Conservation (phyloP, 2,329 filamentous ascomycete species). For the Beauveria sp. region DNA sequence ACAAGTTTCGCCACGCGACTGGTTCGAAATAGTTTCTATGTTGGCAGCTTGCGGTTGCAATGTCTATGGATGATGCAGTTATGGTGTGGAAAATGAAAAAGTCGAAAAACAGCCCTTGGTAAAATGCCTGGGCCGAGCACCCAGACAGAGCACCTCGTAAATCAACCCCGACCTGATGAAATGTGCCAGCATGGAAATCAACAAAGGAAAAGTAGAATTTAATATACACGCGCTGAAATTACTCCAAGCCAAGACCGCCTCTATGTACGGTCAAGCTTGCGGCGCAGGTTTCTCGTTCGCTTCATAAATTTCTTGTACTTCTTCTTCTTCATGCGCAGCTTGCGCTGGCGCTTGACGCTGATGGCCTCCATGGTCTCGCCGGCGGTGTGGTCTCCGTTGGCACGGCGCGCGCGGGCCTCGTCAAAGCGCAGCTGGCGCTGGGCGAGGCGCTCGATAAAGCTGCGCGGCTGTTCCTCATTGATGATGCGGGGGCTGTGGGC, state of each 20-base stretch:
- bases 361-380: constrained; percentile 61
- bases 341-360: constrained; percentile 85
- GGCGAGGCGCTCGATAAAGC: constrained; percentile 65
- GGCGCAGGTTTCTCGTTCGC: constrained; percentile 77
- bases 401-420: constrained; percentile 40
- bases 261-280: constrained; percentile 68
- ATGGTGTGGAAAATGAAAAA: not conserved
- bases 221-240: constrained; percentile 7
- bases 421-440: constrained; percentile 54
- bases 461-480: constrained; percentile 39
- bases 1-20: not conserved
- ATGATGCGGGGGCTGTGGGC: constrained; percentile 54
- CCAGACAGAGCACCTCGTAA: not conserved
- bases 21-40: constrained; percentile 5
- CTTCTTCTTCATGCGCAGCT: constrained; percentile 99
- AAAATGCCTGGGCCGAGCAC: not conserved
- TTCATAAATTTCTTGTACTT: constrained; percentile 99
- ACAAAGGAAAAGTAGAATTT: constrained; percentile 8
- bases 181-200: constrained; percentile 2
- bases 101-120: constrained; percentile 5
- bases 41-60: constrained; percentile 7
- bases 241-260: not conserved
- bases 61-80: constrained; percentile 5
- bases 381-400: constrained; percentile 14
- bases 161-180: constrained; percentile 2